A percentile compares a stretch with the other conserved stretches of the same genome.
Evolutionary conservation across 2,329 filamentous ascomycete genomes (phyloP).

Genomic region (Hypoxylon sp.): DNA sequence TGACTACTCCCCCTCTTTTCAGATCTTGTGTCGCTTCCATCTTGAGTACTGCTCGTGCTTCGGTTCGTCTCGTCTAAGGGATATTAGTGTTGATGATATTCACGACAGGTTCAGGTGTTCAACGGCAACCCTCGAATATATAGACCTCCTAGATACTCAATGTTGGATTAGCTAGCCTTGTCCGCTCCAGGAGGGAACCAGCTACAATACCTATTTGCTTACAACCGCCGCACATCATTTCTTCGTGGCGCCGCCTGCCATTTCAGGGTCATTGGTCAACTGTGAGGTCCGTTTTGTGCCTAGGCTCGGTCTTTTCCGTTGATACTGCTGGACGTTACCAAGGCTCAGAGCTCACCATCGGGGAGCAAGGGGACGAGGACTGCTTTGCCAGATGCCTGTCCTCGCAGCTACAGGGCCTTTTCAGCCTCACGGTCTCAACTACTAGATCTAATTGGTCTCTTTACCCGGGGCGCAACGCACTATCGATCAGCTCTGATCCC

Average conservation of each 20-base stretch:
- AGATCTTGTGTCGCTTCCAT: conserved; percentile 35
- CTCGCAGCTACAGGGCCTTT: conserved; percentile 18
- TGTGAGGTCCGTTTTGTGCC: conserved; percentile 13
- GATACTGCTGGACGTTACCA: neutral
- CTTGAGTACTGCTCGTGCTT: neutral
- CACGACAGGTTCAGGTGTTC: neutral
- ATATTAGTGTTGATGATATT: neutral
- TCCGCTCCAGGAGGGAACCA: neutral
- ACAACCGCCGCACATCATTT: conserved; percentile 4
- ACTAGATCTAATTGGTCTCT: conserved; percentile 17
- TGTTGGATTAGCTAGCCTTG: neutral
- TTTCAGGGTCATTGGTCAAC: conserved; percentile 2
- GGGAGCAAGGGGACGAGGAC: neutral
- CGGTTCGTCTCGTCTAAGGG: neutral
- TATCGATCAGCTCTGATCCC: conserved; percentile 27
- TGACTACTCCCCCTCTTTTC: conserved; percentile 44
- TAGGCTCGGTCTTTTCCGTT: conserved; percentile 1
- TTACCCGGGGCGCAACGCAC: conserved; percentile 1
- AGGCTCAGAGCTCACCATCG: neutral
- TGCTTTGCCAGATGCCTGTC: neutral
- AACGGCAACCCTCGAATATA: neutral
- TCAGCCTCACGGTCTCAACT: conserved; percentile 28
- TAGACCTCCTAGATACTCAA: neutral
- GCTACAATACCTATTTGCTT: conserved; percentile 28
- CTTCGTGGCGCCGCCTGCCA: conserved; percentile 8